Conservation (phyloP, 345 rosid genomes). For the Euphorbia peplus region DNA sequence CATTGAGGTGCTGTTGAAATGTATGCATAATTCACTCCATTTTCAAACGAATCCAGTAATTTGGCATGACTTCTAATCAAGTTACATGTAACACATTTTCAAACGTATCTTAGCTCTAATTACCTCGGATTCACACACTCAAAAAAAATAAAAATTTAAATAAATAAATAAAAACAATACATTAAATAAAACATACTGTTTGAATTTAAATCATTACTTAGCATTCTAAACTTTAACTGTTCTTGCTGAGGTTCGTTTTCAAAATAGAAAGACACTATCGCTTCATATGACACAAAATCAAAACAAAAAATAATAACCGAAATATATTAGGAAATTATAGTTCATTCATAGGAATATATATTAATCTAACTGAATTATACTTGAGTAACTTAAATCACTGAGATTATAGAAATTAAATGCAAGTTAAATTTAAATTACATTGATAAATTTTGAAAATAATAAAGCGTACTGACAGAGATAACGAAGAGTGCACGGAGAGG, state of each 20-base stretch:
- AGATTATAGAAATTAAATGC: not conserved
- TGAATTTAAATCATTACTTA: not conserved
- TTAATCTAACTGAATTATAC: not conserved
- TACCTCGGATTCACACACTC: not conserved
- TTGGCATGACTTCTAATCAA: not conserved
- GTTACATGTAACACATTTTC: not conserved
- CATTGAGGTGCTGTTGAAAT: not conserved
- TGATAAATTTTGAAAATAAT: too few species aligned
- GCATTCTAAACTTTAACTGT: not conserved
- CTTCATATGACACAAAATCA: not conserved
- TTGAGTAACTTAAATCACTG: not conserved
- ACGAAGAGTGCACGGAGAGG: constrained; percentile 81
- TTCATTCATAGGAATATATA: not conserved
- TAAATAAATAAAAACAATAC: too few species aligned
- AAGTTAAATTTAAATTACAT: too few species aligned
- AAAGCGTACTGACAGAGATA: constrained; percentile 52
- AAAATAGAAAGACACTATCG: too few species aligned
- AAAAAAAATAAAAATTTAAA: too few species aligned
- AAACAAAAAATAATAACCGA: too few species aligned
- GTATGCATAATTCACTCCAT: not conserved
- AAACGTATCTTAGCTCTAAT: not conserved
- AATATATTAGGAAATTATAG: not conserved
- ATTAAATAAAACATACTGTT: not conserved
- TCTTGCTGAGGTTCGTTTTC: not conserved
- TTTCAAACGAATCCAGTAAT: not conserved